Evolutionary conservation across 2,329 filamentous ascomycete genomes (phyloP), one percentile per base, ranked within the genome.

Genomic region (Sporothrix inflata): DNA sequence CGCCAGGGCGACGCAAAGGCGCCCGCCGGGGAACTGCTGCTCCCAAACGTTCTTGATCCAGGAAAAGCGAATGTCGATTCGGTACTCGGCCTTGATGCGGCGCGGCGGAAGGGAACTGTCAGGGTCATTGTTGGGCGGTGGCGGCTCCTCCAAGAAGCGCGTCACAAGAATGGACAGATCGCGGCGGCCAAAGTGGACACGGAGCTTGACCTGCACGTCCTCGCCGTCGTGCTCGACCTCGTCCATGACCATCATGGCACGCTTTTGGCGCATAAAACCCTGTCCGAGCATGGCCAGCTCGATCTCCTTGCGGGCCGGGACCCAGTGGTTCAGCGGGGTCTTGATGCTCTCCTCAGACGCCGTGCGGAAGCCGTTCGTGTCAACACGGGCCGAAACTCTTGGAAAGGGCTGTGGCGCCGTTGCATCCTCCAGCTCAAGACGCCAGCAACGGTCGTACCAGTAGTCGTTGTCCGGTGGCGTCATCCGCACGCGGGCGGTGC

Each of bases 171-270:
- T 66, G 51, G 19, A 42, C 9, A 76, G 2, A 4, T 71, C 60
- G 16, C 71, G 71, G 27, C 61, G 61, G 12, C 19, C 11, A 9
- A 75, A 73, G 49, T 73, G 51, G 34, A 75, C 47, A 6, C 67
- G 67, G 21, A 75, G 19, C 6, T 38, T 34, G 47, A 83, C 77
- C 1, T 78, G 72, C 19, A 75, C 68, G 21, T 34, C 24, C 11
- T 19, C 16, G 12, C 49, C 30, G 30, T 49, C n/a, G 27, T 49
- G 38, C 1, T 75, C 65, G 7, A 83, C 75, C 3, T 83, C 85
- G 69, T 85, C 86, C 84, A 92, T 87, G 9, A 84, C 79, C 78
- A 90, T 86, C 84, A 94, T 89, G 0, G 83, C 82, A 2, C 80
- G 82, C 4, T 87, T 84, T 0, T 84, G 80, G 1, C 85, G 76